A percentile compares a stretch with the other conserved stretches of the same genome.
Conservation (phyloP, 768 basidiomycete species). For the Suillus occidentalis region DNA sequence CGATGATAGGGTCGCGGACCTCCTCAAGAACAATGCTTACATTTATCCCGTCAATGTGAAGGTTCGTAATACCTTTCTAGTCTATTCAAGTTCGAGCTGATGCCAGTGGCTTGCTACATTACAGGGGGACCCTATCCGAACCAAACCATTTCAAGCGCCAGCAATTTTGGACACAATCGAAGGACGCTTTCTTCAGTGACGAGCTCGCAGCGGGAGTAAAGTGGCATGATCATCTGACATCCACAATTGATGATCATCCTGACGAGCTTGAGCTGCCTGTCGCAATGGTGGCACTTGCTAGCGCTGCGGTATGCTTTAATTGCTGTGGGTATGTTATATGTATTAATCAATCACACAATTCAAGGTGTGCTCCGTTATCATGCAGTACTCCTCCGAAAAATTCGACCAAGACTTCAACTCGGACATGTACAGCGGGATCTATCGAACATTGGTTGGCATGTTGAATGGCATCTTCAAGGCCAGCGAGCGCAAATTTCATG, state of each 20-base stretch:
- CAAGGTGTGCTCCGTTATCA: too few species aligned
- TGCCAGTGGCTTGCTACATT: not conserved
- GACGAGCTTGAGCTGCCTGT: not conserved
- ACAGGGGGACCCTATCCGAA: conserved; percentile 8
- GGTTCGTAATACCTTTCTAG: not conserved
- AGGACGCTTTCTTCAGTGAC: conserved; percentile 6
- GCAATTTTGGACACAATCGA: conserved; percentile 3
- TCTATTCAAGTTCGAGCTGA: not conserved
- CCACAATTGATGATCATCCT: not conserved
- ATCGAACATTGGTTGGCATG: too few species aligned
- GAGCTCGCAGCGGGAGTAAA: not conserved
- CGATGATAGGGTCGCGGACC: not conserved
- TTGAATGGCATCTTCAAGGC: too few species aligned
- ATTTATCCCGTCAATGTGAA: not conserved
- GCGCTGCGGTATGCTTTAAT: too few species aligned
- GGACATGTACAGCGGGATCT: too few species aligned
- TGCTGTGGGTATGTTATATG: too few species aligned
- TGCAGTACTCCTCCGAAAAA: too few species aligned
- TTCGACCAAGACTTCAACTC: too few species aligned
- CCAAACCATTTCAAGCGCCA: conserved; percentile 6
- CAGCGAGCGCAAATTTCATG: too few species aligned
- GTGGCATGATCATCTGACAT: not conserved
- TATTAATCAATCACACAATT: too few species aligned
- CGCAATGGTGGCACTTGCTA: too few species aligned
- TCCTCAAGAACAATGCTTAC: conserved; percentile 3